phyloP scores from a whole-genome alignment of 805 yeast genomes.

The Candida jianshihensis region DNA sequence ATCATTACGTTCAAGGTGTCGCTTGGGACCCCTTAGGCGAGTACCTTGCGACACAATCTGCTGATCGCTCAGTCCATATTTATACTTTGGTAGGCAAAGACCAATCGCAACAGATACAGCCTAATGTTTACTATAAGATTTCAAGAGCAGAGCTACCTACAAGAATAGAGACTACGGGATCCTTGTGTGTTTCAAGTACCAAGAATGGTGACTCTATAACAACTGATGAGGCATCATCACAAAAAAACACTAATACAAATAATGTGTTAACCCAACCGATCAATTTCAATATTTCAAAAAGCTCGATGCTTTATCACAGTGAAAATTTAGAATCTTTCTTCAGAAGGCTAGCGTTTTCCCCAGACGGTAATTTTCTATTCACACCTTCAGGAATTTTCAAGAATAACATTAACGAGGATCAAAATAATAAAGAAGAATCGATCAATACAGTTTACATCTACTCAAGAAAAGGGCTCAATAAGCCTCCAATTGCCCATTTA shows the following conservation, averaged over 20 bases:
- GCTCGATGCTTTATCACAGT: conserved; percentile 60
- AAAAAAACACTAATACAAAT: conserved; percentile 22
- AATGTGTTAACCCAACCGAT: conserved; percentile 17
- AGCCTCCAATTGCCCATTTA: conserved; percentile 69
- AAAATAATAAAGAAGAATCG: conserved; percentile 29
- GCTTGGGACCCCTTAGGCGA: conserved; percentile 88
- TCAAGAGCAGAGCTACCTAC: conserved; percentile 53
- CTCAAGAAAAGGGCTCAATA: conserved; percentile 59
- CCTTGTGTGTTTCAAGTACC: not conserved
- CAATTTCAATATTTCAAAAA: conserved; percentile 23
- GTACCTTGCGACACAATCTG: conserved; percentile 78
- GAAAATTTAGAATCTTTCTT: conserved; percentile 89
- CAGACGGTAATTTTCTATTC: conserved; percentile 78
- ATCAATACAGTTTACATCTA: conserved; percentile 75
- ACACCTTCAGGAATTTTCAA: conserved; percentile 71
- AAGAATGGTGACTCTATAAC: not conserved
- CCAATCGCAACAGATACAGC: conserved; percentile 28
- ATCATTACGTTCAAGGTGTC: conserved; percentile 92
- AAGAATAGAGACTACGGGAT: conserved; percentile 3
- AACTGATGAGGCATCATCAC: conserved; percentile 15
- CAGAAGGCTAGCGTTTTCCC: conserved; percentile 78
- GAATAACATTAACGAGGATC: conserved; percentile 14
- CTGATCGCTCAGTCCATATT: conserved; percentile 79
- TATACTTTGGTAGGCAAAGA: conserved; percentile 35
- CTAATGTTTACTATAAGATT: conserved; percentile 40